These are phyloP conservation scores for Agrocybe pediades DNA, from an alignment of 768 basidiomycete genomes.

Conservation along the genomic window DNA sequence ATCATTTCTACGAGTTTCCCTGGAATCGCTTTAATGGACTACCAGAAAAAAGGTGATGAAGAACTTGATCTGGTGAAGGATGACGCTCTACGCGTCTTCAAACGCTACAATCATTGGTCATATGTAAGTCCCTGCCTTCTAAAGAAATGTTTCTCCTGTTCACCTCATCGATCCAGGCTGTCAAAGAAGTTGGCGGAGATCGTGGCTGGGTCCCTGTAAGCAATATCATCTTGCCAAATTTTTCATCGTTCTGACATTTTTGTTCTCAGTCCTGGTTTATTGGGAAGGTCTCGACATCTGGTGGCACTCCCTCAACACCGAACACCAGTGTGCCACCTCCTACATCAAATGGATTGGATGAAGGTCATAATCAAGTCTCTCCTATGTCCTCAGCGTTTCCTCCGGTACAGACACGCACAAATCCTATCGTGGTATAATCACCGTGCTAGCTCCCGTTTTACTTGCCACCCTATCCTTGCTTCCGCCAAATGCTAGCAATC, in stretches of 20 bases:
- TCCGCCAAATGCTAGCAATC: conserved; percentile 8
- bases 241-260: conserved; percentile 8
- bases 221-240: conserved; percentile 13
- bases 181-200: conserved; percentile 91
- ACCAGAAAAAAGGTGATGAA: conserved; percentile 90
- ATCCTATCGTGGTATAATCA: conserved; percentile 23
- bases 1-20: conserved; percentile 99
- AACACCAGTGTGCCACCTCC: conserved; percentile 37
- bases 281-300: conserved; percentile 71
- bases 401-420: conserved; percentile 38
- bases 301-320: conserved; percentile 49
- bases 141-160: not conserved
- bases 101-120: conserved; percentile 98
- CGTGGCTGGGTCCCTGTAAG: conserved; percentile 94
- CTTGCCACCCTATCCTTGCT: not conserved
- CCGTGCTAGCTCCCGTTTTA: not conserved
- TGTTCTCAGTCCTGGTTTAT: conserved; percentile 85
- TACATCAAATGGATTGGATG: conserved; percentile 28
- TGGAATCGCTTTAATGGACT: conserved; percentile 95
- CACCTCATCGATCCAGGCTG: conserved; percentile 55
- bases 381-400: conserved; percentile 89
- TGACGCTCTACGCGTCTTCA: conserved; percentile 89
- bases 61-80: conserved; percentile 90
- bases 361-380: conserved; percentile 57
- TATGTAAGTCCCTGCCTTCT: conserved; percentile 52